phyloP scores from a whole-genome alignment of 2,329 filamentous ascomycete genomes.

The Ascosphaera apis region DNA sequence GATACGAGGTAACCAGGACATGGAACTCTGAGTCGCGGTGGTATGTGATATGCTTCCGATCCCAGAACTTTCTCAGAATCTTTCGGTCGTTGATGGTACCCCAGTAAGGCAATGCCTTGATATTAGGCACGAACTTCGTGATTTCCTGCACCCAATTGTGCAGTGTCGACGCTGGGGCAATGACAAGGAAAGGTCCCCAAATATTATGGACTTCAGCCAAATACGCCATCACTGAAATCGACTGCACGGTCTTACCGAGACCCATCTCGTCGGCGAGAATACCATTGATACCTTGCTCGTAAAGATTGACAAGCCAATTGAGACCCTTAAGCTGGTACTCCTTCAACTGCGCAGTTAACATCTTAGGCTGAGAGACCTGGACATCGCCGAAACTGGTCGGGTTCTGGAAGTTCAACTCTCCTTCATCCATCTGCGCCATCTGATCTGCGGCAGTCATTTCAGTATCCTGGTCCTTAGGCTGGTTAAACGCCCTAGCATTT shows the following conservation, averaged over 20 bases:
- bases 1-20: slow-evolving; percentile 93
- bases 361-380: slow-evolving; percentile 79
- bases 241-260: slow-evolving; percentile 93
- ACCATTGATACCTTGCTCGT: slow-evolving; percentile 79
- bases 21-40: slow-evolving; percentile 97
- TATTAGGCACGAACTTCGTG: slow-evolving; percentile 92
- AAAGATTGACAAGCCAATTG: slow-evolving; percentile 87
- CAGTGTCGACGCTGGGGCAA: slow-evolving; percentile 95
- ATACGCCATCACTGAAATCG: slow-evolving; percentile 80
- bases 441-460: slow-evolving; percentile 15
- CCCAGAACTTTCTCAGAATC: slow-evolving; percentile 83
- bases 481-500: slow-evolving; percentile 82
- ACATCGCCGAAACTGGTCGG: slow-evolving; percentile 85
- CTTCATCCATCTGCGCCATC: slow-evolving; percentile 62
- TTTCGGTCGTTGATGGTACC: slow-evolving; percentile 82
- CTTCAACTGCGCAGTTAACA: slow-evolving; percentile 82
- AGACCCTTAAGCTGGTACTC: slow-evolving; percentile 95
- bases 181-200: slow-evolving; percentile 89
- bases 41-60: slow-evolving; percentile 71
- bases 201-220: slow-evolving; percentile 72
- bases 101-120: slow-evolving; percentile 95
- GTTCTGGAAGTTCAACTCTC: slow-evolving; percentile 99
- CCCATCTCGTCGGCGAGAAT: slow-evolving; percentile 98
- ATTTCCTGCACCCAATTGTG: slow-evolving; percentile 99
- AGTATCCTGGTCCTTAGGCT: slow-evolving; percentile 22